These are phyloP conservation scores for Canariomyces notabilis DNA, from an alignment of 2,329 filamentous ascomycete species.

Conservation along the genomic window DNA sequence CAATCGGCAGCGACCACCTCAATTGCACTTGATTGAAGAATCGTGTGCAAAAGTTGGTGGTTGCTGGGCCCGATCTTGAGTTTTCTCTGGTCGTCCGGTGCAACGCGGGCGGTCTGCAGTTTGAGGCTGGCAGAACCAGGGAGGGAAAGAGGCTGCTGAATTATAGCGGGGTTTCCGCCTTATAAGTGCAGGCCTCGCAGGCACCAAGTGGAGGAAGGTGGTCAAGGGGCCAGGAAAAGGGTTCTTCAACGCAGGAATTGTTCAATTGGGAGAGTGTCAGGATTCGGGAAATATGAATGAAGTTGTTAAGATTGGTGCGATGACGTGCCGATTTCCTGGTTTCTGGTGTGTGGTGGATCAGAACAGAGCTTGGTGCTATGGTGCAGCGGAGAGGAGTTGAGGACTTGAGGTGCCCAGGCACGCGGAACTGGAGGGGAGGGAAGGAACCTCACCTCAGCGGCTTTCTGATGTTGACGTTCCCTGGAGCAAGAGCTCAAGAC, in stretches of 20 bases:
- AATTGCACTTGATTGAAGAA: constrained; percentile 10
- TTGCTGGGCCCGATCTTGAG: constrained; percentile 19
- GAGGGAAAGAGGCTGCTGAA: constrained; percentile 15
- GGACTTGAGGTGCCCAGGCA: too few species aligned
- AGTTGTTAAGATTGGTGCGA: constrained; percentile 1
- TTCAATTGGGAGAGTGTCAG: neutral
- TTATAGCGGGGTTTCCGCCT: constrained; percentile 24
- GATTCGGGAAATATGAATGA: neutral
- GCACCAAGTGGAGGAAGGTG: neutral
- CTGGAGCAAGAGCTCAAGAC: neutral
- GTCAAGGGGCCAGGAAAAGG: neutral
- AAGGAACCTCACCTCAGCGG: neutral
- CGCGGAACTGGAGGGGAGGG: too few species aligned
- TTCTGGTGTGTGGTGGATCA: constrained; percentile 4
- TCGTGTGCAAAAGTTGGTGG: constrained; percentile 13
- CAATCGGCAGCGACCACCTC: constrained; percentile 16
- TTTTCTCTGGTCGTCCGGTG: constrained; percentile 29
- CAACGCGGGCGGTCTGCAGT: constrained; percentile 27
- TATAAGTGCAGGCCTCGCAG: constrained; percentile 13
- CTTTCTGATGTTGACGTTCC: neutral
- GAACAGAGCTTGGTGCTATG: neutral
- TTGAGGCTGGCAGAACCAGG: constrained; percentile 21
- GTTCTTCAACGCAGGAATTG: too few species aligned
- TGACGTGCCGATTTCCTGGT: constrained; percentile 13
- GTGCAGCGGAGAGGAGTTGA: too few species aligned